Evolutionary conservation across 2,329 filamentous ascomycete genomes (phyloP), one percentile per base, ranked within the genome.

Genomic region (Rutstroemia sp.): DNA sequence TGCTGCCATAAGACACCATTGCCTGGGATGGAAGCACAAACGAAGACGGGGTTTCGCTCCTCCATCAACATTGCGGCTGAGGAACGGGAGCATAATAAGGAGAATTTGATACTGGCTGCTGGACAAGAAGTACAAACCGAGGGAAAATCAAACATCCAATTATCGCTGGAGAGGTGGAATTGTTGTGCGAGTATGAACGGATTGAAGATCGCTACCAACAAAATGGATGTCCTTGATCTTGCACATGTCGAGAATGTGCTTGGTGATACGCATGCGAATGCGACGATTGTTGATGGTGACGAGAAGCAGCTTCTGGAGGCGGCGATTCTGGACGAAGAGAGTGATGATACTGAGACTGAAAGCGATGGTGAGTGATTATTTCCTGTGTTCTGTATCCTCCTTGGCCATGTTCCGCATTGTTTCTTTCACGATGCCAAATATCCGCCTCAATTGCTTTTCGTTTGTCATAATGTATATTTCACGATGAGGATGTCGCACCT

Each of bases 131-230:
- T 25, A 23, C 18, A 46, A 46, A 18, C 14, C 19, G 21, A 46
- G 9, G n/a, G 41, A 18, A 44, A 44, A 44, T 6, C 41, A 21
- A 21, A 44, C 19, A 44, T n/a, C 10, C 44, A 46, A 46, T 46
- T 46, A 46, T 25, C 44, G 19, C 12, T 54, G 16, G 47, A 51
- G 7, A 46, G 21, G 54, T 56, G 54, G 54, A 56, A 56, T 45
- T 51, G 48, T n/a, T 52, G 54, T n/a, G 54, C 48, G 18, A 46
- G 54, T 25, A 49, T 49, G 52, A 49, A 54, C 49, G 44, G 44
- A 1, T 44, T 23, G 41, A 46, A 39, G 1, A 41, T 46, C 19
- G 39, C 14, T n/a, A 19, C 5, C 23, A 18, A 1, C 34, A n/a
- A 37, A 30, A 19, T 19, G 21, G 14, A 37, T 7, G 23, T 8